Evolutionary conservation across 2,329 filamentous ascomycete species (phyloP).

Genomic region (Penicillium sp.): DNA sequence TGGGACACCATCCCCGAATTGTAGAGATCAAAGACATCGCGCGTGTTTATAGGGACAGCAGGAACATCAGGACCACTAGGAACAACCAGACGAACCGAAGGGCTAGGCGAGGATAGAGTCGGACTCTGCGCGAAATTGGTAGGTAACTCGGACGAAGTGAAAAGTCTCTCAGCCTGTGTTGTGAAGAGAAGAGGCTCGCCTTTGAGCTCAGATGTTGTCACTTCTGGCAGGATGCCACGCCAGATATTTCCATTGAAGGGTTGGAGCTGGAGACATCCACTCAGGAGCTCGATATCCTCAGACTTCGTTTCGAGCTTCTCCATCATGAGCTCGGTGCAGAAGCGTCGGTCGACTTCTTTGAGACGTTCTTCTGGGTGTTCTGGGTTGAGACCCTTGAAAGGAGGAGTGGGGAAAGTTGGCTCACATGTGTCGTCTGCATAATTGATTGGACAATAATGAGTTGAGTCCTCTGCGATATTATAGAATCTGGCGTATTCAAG

Average conservation of each 20-base stretch:
- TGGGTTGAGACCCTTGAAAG: not conserved
- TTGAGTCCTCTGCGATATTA: not conserved
- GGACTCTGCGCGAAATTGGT: not conserved
- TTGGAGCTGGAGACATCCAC: not conserved
- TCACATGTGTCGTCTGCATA: not conserved
- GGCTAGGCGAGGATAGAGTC: not conserved
- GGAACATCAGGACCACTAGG: not conserved
- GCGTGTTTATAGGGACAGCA: not conserved
- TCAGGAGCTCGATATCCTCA: not conserved
- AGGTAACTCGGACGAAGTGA: not conserved
- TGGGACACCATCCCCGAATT: not conserved
- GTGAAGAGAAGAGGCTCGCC: not conserved
- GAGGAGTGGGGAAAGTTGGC: not conserved
- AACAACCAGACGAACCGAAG: not conserved
- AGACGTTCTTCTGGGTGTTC: not conserved
- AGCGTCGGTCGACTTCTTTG: not conserved
- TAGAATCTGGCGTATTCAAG: slow-evolving; percentile 1
- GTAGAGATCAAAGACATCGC: not conserved
- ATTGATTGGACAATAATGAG: not conserved
- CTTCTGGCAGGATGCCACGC: not conserved
- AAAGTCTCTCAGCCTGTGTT: not conserved
- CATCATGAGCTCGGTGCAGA: not conserved
- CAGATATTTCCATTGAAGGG: not conserved
- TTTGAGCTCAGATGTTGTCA: not conserved
- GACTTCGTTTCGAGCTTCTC: not conserved